Percentiles rank a stretch among this genome's conserved stretches.
Conservation (phyloP, 371 early-diverging fungal species). For the Coemansia sp. region DNA sequence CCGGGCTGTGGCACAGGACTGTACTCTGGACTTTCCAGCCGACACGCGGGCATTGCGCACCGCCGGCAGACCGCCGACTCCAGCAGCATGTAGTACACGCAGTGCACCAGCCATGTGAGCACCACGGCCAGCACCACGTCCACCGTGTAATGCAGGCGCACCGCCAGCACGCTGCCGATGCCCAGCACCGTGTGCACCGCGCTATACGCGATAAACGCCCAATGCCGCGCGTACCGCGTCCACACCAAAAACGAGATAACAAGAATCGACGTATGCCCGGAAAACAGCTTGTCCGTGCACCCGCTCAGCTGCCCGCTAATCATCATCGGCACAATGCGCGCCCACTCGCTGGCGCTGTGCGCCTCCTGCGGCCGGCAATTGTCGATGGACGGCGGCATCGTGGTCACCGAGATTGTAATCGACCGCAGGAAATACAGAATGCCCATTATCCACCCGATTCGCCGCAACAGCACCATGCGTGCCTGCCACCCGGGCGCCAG, state of each 20-base stretch:
- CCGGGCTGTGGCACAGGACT: background rate
- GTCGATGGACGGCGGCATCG: conserved; percentile 62
- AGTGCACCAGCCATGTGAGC: conserved; percentile 56
- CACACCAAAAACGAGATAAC: conserved; percentile 60
- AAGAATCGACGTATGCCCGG: conserved; percentile 69
- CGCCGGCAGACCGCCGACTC: conserved; percentile 21
- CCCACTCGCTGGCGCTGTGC: conserved; percentile 40
- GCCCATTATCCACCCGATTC: conserved; percentile 62
- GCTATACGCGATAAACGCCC: conserved; percentile 55
- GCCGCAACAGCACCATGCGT: conserved; percentile 59
- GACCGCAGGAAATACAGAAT: conserved; percentile 61
- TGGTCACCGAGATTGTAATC: conserved; percentile 66
- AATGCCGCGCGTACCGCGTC: conserved; percentile 61
- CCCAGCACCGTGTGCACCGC: conserved; percentile 57
- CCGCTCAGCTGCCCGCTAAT: conserved; percentile 57
- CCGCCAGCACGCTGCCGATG: conserved; percentile 61
- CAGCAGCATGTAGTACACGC: conserved; percentile 44
- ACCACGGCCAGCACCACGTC: conserved; percentile 69
- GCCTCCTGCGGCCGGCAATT: conserved; percentile 54
- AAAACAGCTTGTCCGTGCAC: conserved; percentile 76
- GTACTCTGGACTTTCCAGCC: background rate
- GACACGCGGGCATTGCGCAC: no score
- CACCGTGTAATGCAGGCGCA: conserved; percentile 69
- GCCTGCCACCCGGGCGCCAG: conserved; percentile 45
- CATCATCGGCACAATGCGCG: conserved; percentile 49